These are phyloP conservation scores for Parmelia sp. DNA, from an alignment of 495 filamentous ascomycete species.

Conservation along the genomic window DNA sequence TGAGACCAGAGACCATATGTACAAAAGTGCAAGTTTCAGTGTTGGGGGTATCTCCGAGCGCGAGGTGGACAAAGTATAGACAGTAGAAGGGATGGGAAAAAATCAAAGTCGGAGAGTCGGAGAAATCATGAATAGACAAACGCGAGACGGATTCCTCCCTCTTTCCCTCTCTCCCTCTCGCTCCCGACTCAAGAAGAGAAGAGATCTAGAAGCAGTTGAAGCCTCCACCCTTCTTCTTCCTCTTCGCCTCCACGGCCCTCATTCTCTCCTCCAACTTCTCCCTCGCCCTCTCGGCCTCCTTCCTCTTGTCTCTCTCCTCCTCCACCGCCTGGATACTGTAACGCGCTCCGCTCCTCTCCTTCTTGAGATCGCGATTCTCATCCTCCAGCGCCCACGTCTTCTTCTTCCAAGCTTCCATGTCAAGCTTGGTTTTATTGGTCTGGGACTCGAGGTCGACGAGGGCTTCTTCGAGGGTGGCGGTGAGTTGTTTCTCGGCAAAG, in stretches of 20 bases:
- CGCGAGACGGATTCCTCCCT: no score
- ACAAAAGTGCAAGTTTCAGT: no score
- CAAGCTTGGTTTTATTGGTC: constrained; percentile 74
- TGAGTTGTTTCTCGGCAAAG: constrained; percentile 92
- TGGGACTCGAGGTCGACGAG: constrained; percentile 86
- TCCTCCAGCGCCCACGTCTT: constrained; percentile 70
- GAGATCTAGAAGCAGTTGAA: constrained; percentile 80
- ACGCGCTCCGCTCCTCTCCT: constrained; percentile 62
- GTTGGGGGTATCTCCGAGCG: background rate
- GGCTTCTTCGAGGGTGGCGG: constrained; percentile 88
- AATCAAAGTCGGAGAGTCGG: background rate
- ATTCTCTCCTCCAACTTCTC: constrained; percentile 89
- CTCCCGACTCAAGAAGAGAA: background rate
- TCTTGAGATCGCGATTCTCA: constrained; percentile 66
- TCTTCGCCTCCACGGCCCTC: constrained; percentile 92
- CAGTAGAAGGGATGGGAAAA: background rate
- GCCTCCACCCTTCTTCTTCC: constrained; percentile 91
- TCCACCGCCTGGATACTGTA: constrained; percentile 89
- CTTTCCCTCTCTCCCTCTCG: background rate
- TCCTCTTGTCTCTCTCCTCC: constrained; percentile 80
- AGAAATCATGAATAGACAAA: no score
- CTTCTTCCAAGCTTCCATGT: constrained; percentile 85
- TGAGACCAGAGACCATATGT: no score
- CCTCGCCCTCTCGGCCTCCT: constrained; percentile 80
- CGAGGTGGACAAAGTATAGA: background rate